phyloP scores from a whole-genome alignment of 2,329 filamentous ascomycete genomes.

The Fusarium anthophilum region DNA sequence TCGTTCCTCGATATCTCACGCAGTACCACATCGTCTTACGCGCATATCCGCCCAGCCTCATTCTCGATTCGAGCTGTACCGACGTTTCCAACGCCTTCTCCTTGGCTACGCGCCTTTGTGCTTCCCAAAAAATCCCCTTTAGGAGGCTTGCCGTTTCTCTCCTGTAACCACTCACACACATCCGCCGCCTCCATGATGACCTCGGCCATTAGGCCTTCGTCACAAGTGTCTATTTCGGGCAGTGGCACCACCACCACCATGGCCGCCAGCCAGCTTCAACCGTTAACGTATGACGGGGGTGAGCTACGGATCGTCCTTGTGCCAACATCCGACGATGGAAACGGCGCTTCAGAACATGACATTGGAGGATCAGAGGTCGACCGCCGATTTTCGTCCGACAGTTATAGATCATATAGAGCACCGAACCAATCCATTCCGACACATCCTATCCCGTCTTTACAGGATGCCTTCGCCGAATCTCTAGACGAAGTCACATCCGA shows the following conservation, averaged over 20 bases:
- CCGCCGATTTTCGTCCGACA: conserved; percentile 32
- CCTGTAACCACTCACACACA: conserved; percentile 10
- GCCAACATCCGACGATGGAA: conserved; percentile 36
- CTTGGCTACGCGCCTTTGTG: conserved; percentile 8
- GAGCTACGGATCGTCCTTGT: conserved; percentile 46
- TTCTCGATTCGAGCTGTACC: conserved; percentile 14
- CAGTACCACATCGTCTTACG: conserved; percentile 23
- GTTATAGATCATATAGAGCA: conserved; percentile 35
- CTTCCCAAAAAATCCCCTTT: conserved; percentile 10
- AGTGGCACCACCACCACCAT: conserved; percentile 43
- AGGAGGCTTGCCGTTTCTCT: conserved; percentile 27
- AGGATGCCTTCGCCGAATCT: conserved; percentile 84
- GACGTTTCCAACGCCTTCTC: not conserved
- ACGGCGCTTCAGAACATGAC: conserved; percentile 9
- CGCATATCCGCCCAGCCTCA: conserved; percentile 18
- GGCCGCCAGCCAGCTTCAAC: conserved; percentile 43
- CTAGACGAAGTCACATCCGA: conserved; percentile 74
- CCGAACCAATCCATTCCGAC: conserved; percentile 43
- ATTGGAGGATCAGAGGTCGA: conserved; percentile 23
- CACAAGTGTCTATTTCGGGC: conserved; percentile 37
- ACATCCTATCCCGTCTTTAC: conserved; percentile 81
- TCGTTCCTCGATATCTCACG: conserved; percentile 33
- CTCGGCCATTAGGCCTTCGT: conserved; percentile 36
- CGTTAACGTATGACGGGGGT: conserved; percentile 42
- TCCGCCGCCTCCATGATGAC: conserved; percentile 32